Percentiles rank a stretch among this genome's conserved stretches.
These are phyloP conservation scores for Pichia sp. DNA, from an alignment of 1,139 yeast species.

Conservation along the genomic window DNA sequence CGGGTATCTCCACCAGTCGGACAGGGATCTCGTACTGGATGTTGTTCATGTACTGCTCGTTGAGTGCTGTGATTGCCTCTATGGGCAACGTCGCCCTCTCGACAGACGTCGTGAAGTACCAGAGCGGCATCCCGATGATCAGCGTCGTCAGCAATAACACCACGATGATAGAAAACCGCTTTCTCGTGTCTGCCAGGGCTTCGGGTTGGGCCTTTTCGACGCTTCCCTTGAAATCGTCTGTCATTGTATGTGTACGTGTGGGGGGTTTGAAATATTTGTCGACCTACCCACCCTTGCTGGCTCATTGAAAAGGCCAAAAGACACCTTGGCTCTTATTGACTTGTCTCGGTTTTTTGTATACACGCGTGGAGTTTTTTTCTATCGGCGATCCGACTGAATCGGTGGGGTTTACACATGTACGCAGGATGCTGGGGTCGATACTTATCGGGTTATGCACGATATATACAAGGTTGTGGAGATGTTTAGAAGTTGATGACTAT, in stretches of 20 bases:
- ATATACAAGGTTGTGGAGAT: neutral
- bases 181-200: slow-evolving; percentile 1
- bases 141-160: slow-evolving; percentile 36
- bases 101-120: slow-evolving; percentile 66
- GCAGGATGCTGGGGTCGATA: neutral
- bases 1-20: slow-evolving; percentile 37
- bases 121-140: slow-evolving; percentile 69
- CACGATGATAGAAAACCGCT: slow-evolving; percentile 22
- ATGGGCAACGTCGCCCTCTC: slow-evolving; percentile 73
- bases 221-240: neutral
- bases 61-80: slow-evolving; percentile 45
- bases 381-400: neutral
- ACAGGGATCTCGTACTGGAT: slow-evolving; percentile 51
- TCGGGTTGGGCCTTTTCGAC: neutral
- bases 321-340: neutral
- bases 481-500: slow-evolving; percentile 58
- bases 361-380: neutral
- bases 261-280: neutral
- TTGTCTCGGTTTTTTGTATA: neutral
- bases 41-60: slow-evolving; percentile 15
- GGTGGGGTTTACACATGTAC: neutral
- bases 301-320: neutral
- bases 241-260: neutral
- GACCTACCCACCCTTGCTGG: neutral
- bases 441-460: neutral